Base-by-base conservation (phyloP, 805 yeast genomes). In the Maudiozyma bulderi region DNA sequence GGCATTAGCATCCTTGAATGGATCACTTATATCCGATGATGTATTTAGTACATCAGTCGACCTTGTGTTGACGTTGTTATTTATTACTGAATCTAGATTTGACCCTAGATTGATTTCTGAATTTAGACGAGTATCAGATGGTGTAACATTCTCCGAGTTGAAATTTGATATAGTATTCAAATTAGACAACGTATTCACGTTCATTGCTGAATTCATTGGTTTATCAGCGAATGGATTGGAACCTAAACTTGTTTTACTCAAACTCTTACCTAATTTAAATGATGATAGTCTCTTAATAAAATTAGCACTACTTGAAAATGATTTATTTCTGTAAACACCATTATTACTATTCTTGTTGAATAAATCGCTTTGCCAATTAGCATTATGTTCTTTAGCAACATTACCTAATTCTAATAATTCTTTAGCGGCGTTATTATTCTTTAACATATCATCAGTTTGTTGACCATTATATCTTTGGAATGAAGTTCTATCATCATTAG, bases 401-500 rank as follows among this genome's bases (percentile, higher is more conserved):
- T 72, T 62, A 51, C 95, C 95, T 52, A 87, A 73, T 3, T 90
- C 95, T 40, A 81, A 60, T 51, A 86, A 72, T 63, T 82, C 87
- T 37, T 69, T 68, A 14, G 70, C 65, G 46, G 69, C 71, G 13
- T 64, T 52, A 49, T 62, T 9, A 6, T 29, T 20, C 26, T 30
- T 30, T 20, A 39, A 9, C 30, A 37, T 20, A 26, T 10, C 40
- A 26, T 28, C 50, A 57, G 10, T 35, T 26, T 30, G 37, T 26
- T 43, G 31, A 6, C 60, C 58, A 15, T 65, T 55, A 49, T 57
- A 58, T 52, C 69, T 74, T 61, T 84, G 93, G 80, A 90, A 90
- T 8, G 96, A 87, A 26, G 88, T 81, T 76, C 97, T 81, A 66
- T 90, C 96, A 68, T 90, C 97, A 59, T 74, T 82, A 9, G 95